Percentiles rank a stretch among this genome's conserved stretches.
Conservation (phyloP, 768 basidiomycete species). For the Leccinum arenicola region DNA sequence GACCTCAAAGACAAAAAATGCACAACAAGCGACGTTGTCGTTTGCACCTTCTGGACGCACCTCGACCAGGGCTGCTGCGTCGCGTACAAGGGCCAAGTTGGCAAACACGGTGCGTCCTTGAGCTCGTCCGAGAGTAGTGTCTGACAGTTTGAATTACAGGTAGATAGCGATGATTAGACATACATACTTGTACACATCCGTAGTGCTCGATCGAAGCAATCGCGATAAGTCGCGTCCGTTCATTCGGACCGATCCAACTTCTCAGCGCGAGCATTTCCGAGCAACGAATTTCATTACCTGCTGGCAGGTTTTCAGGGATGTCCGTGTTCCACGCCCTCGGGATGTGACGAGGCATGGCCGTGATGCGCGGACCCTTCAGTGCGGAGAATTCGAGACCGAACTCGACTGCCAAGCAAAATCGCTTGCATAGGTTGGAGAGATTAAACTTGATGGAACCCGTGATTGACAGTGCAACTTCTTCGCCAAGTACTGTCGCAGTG, state of each 20-base stretch:
- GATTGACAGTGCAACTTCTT: not conserved
- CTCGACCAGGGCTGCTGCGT: constrained; percentile 66
- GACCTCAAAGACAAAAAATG: constrained; percentile 30
- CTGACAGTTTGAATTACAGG: constrained; percentile 5
- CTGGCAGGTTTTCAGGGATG: not conserved
- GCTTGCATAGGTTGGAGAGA: not conserved
- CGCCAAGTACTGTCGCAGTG: not conserved
- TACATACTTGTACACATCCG: not conserved
- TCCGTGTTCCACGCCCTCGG: not conserved
- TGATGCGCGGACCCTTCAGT: not conserved
- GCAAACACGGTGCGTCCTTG: constrained; percentile 37
- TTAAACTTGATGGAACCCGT: not conserved
- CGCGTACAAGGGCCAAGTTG: constrained; percentile 63
- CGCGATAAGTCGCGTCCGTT: not conserved
- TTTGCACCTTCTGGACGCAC: constrained; percentile 60
- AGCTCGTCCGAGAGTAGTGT: not conserved
- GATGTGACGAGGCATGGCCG: not conserved
- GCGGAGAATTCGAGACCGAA: not conserved
- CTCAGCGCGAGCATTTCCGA: not conserved
- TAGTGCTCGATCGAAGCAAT: not conserved
- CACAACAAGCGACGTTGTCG: constrained; percentile 47
- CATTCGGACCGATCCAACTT: not conserved
- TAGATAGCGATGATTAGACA: constrained; percentile 30
- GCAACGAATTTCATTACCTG: not conserved
- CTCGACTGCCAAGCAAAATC: not conserved